Evolutionary conservation across 352 stramenopile species (phyloP), one percentile per base, ranked within the genome.

Genomic region (Phytophthora cryptogea): DNA sequence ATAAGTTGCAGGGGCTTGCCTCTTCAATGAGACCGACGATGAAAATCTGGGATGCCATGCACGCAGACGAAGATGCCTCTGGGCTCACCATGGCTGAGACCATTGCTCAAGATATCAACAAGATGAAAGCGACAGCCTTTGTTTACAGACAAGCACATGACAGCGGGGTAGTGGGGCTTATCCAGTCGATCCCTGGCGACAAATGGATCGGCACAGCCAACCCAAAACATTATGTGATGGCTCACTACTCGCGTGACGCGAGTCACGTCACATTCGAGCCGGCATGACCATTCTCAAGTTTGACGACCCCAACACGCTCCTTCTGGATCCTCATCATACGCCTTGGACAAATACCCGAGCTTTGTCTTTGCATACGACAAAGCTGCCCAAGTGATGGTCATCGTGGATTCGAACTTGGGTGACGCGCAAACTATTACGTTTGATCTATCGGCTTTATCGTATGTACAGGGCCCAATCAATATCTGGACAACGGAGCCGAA

Each of bases 71-170:
- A 11, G 75, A 84, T 30, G 69, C 37, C 8, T 63, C 61, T 28
- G 69, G 69, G 7, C 43, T 82, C 8, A 82, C 50, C 31, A 68
- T 85, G 57, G 69, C 61, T 7, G 59, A 80, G 54, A 69, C 61
- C 0, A 78, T 82, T 35, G 70, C 55, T 2, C 62, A 70, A 26
- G 72, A 82, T 36, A 74, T 82, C 39, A 79, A 82, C 53, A 70
- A 77, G 30, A 69, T 80, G 54, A 45, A 60, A 5, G 66, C 69
- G 4, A 69, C 66, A 23, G 72, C 66, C 5, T 84, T 82, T 41
- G 70, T 85, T n/a, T 83, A 80, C 59, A 74, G 68, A 56, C 67
- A 85, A 54, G 70, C 51, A 9, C 59, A 80, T 5, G 70, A 82
- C 54, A 74, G 63, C 31, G 70, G 62, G 26, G 69, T 64, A 4